Evolutionary conservation across 2,329 filamentous ascomycete genomes (phyloP), one percentile per base, ranked within the genome.

Genomic region (Cadophora sp.): DNA sequence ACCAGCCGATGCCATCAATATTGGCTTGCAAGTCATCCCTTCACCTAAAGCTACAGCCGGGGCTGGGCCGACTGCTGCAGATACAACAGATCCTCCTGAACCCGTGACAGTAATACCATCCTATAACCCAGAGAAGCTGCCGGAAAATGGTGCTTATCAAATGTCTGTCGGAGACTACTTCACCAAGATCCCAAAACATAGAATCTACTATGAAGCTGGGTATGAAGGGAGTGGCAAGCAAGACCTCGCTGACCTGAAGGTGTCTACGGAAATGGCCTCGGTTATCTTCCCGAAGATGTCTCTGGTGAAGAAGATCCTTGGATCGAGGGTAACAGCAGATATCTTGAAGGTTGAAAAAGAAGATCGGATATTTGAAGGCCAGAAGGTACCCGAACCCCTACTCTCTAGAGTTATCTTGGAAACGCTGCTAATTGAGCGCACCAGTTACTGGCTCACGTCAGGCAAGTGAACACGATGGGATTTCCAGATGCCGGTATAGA

Each of bases 401-500:
- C 27, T 20, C 18, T 27, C n/a, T 14, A 9, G 4, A 13, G 11
- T 48, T 13, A 30, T 20, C 18, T 11, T 2, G 24, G 59, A 50
- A 1, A 16, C 5, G 16, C 30, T n/a, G 43, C 59, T 48, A 18
- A 61, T 9, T 45, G 14, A 43, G 16, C 2, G 20, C 27, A 4
- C 27, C 22, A 62, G 59, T 30, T 62, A 6, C 7, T 62, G 45
- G 24, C 81, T 1, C 81, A 84, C 61, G 78, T 81, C 0, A 77
- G 81, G 0, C 74, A 79, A 13, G 77, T 83, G 66, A 80, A 82
- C 60, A 76, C 74, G 0, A 60, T 66, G 0, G 80, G 81, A 0
- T 80, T 81, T 73, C 76, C 80, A 0, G 64, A 77, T 0, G 78
- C 78, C 0, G 79, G 77, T 4, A 70, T 73, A 11, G 75, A 80